Conservation (phyloP, 768 basidiomycete species). For the Crucibulum laeve region DNA sequence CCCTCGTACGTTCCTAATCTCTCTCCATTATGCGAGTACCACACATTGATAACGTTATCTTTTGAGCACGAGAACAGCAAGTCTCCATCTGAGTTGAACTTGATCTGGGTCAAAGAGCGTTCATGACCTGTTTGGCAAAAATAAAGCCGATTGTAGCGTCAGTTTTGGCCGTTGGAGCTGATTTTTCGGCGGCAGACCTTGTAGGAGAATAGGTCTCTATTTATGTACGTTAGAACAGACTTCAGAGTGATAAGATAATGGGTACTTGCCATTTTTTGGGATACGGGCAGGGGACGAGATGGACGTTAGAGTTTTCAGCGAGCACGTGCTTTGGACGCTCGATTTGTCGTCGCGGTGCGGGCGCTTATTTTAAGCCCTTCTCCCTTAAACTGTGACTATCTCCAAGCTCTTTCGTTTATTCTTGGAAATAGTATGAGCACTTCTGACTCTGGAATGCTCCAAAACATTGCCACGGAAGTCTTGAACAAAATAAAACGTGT, state of each 20-base stretch:
- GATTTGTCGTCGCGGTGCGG: background rate
- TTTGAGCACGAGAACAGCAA: conserved; percentile 94
- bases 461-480: no score
- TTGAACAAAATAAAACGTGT: no score
- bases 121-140: conserved; percentile 71
- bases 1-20: conserved; percentile 94
- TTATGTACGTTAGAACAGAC: conserved; percentile 3
- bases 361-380: background rate
- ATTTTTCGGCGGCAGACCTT: conserved; percentile 37
- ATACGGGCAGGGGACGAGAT: conserved; percentile 4
- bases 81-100: conserved; percentile 96
- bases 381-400: background rate
- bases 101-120: conserved; percentile 95
- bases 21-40: conserved; percentile 98
- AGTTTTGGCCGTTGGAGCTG: background rate
- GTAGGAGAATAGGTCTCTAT: conserved; percentile 71
- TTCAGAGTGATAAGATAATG: background rate
- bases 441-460: no score
- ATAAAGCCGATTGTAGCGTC: conserved; percentile 4
- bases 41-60: conserved; percentile 92
- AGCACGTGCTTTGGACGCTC: conserved; percentile 13
- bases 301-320: conserved; percentile 16
- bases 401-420: background rate
- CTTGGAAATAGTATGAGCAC: no score
- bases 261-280: conserved; percentile 28